Evolutionary conservation across 2,329 filamentous ascomycete species (phyloP).

Genomic region (Phyllosticta ampelicida): DNA sequence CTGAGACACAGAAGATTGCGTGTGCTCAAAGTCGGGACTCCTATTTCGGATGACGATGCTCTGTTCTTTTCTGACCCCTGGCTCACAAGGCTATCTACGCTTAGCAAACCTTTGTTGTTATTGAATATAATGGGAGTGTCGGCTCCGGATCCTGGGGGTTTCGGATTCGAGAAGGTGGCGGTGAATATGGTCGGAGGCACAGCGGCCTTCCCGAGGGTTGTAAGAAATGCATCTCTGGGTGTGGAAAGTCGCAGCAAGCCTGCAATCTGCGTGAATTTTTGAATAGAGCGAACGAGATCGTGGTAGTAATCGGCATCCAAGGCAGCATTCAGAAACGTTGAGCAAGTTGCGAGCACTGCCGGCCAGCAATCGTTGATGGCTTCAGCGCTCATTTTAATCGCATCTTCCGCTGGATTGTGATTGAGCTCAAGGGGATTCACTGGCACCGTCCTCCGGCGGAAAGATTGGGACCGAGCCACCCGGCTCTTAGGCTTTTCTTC

Average conservation of each 20-base stretch:
- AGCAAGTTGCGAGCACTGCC: conserved; percentile 85
- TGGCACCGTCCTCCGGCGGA: conserved; percentile 65
- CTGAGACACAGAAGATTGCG: conserved; percentile 83
- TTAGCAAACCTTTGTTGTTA: conserved; percentile 62
- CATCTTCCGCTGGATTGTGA: conserved; percentile 58
- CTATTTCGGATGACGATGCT: conserved; percentile 45
- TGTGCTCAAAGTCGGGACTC: conserved; percentile 51
- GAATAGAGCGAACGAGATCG: conserved; percentile 79
- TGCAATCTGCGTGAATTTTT: conserved; percentile 90
- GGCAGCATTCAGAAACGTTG: conserved; percentile 85
- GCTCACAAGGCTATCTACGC: conserved; percentile 59
- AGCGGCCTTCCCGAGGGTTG: conserved; percentile 84
- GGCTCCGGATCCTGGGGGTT: conserved; percentile 24
- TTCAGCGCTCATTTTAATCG: conserved; percentile 65
- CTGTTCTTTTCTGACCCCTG: conserved; percentile 52
- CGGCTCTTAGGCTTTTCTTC: conserved; percentile 18
- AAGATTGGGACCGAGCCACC: conserved; percentile 54
- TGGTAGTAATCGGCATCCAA: conserved; percentile 93
- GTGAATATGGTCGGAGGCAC: conserved; percentile 64
- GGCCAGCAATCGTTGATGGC: conserved; percentile 94
- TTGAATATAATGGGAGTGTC: conserved; percentile 53
- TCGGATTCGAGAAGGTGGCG: conserved; percentile 26
- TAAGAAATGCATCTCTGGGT: conserved; percentile 87
- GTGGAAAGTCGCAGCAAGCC: conserved; percentile 75
- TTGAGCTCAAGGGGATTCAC: conserved; percentile 71